Evolutionary conservation across 1,284 basidiomycete species (phyloP), one percentile per base, ranked within the genome.

Genomic region (Heterobasidion parviporum): DNA sequence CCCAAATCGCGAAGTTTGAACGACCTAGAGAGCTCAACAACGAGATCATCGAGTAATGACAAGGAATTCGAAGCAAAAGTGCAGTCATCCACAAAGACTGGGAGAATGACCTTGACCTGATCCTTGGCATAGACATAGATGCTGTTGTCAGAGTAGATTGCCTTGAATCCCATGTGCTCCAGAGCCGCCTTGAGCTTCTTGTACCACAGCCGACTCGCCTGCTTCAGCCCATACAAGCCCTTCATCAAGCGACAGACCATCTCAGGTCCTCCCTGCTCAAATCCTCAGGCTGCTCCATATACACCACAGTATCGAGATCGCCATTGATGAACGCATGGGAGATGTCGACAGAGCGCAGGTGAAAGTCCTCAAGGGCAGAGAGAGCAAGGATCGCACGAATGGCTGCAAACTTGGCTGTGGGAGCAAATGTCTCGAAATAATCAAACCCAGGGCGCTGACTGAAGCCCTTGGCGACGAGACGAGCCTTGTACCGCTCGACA

Each of bases 401-500:
- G 0, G 69, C 63, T 0, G 56, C 35, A 68, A 63, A 14, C 61
- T 58, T 7, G 65, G 62, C 0, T 70, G 66, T 0, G n/a, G 74
- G 72, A 0, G 74, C 61, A 36, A 63, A 71, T 0, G 70, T 74
- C 2, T 71, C 63, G n/a, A 63, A 56, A 57, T 64, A 78, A 58
- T 79, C 72, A 15, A 72, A 53, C 0, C 74, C 72, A 15, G 63
- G 61, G 2, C 62, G 53, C 56, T 78, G 76, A 0, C 62, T 62
- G 63, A 74, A 77, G 3, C 75, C 76, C 18, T 68, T 64, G 0
- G 72, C 74, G 2, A 76, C 73, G 0, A 78, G 65, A 0, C 72
- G 57, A 0, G 71, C 74, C 60, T 78, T 57, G 35, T 55, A 57
- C 3, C 43, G 33, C 2, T 48, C 50, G 1, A 57, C 16, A 0